Conservation (phyloP, 177 flowering plant genomes). For the Tripterygium wilfordii region DNA sequence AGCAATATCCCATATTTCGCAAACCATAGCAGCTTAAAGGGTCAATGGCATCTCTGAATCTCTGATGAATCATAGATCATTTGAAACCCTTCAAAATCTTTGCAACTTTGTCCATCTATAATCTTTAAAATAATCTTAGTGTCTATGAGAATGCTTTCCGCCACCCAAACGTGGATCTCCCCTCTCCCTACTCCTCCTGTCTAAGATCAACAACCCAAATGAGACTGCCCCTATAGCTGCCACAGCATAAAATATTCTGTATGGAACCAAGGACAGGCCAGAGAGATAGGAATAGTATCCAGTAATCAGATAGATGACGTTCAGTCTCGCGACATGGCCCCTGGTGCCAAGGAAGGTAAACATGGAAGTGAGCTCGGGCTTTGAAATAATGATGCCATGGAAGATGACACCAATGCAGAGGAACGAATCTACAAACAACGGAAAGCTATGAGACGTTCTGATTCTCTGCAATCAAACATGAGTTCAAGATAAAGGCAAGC, state of each 20-base stretch:
- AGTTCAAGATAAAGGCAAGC: too few relatives aligned
- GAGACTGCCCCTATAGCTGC: constrained; percentile 63
- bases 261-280: constrained; percentile 71
- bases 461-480: constrained; percentile 77
- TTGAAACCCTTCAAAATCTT: not conserved
- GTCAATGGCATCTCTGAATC: not conserved
- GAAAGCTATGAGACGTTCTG: constrained; percentile 55
- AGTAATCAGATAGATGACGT: constrained; percentile 59
- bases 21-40: too few relatives aligned
- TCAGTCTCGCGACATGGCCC: constrained; percentile 40
- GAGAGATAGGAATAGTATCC: constrained; percentile 66
- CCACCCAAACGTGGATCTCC: constrained; percentile 44
- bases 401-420: constrained; percentile 73
- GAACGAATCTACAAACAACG: constrained; percentile 71
- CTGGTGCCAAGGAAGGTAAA: constrained; percentile 32
- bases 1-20: too few relatives aligned
- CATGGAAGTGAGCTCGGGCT: constrained; percentile 48
- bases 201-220: constrained; percentile 41
- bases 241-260: constrained; percentile 73
- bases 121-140: constrained; percentile 21
- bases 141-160: constrained; percentile 80
- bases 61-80: not conserved
- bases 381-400: constrained; percentile 62
- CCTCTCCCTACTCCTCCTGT: constrained; percentile 39
- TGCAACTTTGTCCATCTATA: not conserved